Percentiles rank a stretch among this genome's conserved stretches.
phyloP scores from a whole-genome alignment of 768 basidiomycete species.

The Glaciozyma martinii region DNA sequence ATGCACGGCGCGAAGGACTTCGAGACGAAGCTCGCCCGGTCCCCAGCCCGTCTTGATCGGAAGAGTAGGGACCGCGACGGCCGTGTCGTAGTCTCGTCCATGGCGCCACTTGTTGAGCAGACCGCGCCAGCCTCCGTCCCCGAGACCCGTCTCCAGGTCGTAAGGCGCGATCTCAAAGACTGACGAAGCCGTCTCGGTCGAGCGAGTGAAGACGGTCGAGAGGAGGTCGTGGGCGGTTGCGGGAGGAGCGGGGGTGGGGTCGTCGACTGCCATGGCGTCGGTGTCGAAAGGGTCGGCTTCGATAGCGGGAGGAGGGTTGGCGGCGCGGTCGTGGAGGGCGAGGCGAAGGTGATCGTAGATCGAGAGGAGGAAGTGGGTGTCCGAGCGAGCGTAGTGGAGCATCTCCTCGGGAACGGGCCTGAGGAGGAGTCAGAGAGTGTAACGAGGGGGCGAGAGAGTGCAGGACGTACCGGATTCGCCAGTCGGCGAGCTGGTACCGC shows the following conservation, averaged over 20 bases:
- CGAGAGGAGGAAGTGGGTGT: slow-evolving; percentile 89
- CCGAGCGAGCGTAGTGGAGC: slow-evolving; percentile 84
- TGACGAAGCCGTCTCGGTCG: slow-evolving; percentile 3
- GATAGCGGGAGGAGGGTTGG: slow-evolving; percentile 39
- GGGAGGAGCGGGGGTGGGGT: neutral
- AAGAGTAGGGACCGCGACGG: slow-evolving; percentile 16
- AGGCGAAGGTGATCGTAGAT: slow-evolving; percentile 87
- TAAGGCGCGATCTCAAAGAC: slow-evolving; percentile 22
- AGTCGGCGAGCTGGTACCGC: slow-evolving; percentile 92
- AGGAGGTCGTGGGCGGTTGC: neutral
- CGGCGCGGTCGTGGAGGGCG: slow-evolving; percentile 49
- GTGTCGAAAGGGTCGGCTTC: slow-evolving; percentile 14
- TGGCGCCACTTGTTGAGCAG: slow-evolving; percentile 18
- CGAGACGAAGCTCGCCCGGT: slow-evolving; percentile 58
- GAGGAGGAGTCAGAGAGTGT: slow-evolving; percentile 32
- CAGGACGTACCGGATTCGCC: slow-evolving; percentile 68
- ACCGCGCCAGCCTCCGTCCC: slow-evolving; percentile 19
- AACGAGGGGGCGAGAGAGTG: too few relatives aligned
- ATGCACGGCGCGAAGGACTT: slow-evolving; percentile 74
- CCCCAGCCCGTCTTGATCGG: slow-evolving; percentile 39
- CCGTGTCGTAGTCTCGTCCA: slow-evolving; percentile 17
- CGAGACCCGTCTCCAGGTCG: slow-evolving; percentile 15
- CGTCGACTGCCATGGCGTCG: slow-evolving; percentile 43
- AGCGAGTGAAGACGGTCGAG: slow-evolving; percentile 9
- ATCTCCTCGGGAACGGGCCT: slow-evolving; percentile 74